Percentiles rank a stretch among this genome's conserved stretches.
Evolutionary conservation across 176 grass and related monocot species (phyloP).

Genomic region (Tillandsia fasciculata): DNA sequence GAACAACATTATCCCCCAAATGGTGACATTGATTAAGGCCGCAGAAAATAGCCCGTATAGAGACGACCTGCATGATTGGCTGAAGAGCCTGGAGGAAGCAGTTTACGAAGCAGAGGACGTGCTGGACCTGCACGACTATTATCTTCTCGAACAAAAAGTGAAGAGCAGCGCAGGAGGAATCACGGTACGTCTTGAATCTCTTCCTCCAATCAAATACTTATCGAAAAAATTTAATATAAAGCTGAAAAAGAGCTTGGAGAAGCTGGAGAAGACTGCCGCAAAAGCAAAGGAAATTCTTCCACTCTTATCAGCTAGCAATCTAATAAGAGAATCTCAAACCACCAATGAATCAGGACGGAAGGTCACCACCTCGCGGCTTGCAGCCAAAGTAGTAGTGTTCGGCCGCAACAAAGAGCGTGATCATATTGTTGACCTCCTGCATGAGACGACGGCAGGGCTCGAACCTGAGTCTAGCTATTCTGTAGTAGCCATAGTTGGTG

Average conservation of each 20-base stretch:
- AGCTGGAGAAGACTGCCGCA: too few species aligned
- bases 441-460: neutral
- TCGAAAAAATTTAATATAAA: neutral
- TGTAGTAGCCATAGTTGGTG: conserved; percentile 10
- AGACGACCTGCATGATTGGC: neutral
- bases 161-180: too few species aligned
- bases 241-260: too few species aligned
- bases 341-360: neutral
- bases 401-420: neutral
- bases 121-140: neutral
- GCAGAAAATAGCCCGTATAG: neutral
- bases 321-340: too few species aligned
- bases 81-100: neutral
- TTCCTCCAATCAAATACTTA: neutral
- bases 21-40: neutral
- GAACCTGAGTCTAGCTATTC: neutral
- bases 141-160: neutral
- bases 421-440: neutral
- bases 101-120: neutral
- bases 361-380: neutral
- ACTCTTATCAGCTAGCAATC: too few species aligned
- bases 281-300: too few species aligned
- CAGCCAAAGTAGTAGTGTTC: neutral
- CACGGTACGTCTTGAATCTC: neutral
- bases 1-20: neutral